These are phyloP conservation scores for Crithidia bombi DNA, from an alignment of 208 protist genomes.

Conservation along the genomic window DNA sequence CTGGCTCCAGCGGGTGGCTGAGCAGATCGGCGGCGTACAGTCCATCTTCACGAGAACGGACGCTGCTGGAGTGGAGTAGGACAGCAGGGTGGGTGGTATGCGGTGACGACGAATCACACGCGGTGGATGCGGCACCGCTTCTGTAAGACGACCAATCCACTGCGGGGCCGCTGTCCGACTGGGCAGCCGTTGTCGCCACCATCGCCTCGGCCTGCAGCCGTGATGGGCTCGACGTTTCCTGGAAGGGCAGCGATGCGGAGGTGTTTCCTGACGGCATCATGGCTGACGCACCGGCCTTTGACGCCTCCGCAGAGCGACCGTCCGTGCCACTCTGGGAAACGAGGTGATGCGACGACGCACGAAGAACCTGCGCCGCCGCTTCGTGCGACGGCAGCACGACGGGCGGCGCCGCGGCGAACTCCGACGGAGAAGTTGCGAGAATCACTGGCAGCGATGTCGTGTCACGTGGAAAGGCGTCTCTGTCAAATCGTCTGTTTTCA, in stretches of 20 bases:
- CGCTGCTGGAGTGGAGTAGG: too few relatives aligned
- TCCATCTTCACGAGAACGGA: too few relatives aligned
- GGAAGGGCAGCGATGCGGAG: background rate
- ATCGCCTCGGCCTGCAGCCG: background rate
- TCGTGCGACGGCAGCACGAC: constrained; percentile 16
- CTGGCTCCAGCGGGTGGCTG: too few relatives aligned
- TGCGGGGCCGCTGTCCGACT: background rate
- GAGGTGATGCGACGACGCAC: background rate
- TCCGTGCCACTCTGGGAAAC: background rate
- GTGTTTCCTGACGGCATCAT: background rate
- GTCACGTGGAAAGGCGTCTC: background rate
- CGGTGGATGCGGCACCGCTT: background rate
- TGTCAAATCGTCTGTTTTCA: too few relatives aligned
- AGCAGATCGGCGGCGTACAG: too few relatives aligned
- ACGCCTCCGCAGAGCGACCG: background rate
- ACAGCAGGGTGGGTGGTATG: background rate
- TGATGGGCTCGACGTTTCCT: background rate
- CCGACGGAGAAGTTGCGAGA: background rate
- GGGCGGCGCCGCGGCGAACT: too few relatives aligned
- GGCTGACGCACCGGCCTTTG: background rate
- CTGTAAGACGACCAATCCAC: background rate
- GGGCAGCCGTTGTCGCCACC: background rate
- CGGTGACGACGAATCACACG: background rate
- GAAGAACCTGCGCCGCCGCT: constrained; percentile 14
- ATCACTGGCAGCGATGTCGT: background rate